Evolutionary conservation across 2,329 filamentous ascomycete species (phyloP).

Genomic region (Aspergillus chevalieri): DNA sequence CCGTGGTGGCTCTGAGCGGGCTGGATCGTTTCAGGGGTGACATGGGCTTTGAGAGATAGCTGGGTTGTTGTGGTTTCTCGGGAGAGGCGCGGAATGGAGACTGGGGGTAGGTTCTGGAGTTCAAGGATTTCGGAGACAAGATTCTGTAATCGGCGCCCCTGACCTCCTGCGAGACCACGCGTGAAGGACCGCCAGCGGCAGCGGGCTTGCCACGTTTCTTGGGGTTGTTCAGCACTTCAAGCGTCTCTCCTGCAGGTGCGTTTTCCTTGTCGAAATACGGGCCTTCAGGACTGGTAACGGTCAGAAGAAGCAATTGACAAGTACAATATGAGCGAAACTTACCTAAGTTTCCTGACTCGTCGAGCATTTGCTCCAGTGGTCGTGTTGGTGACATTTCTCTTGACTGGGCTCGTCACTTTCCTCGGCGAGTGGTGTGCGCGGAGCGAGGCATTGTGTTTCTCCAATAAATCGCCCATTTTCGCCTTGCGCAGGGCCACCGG

Average conservation of each 20-base stretch:
- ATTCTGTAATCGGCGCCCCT: constrained; percentile 52
- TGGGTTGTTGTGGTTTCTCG: constrained; percentile 45
- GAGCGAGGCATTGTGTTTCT: constrained; percentile 39
- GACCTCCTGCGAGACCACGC: constrained; percentile 38
- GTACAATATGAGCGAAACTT: constrained; percentile 11
- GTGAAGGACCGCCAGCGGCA: constrained; percentile 31
- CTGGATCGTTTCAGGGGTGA: constrained; percentile 57
- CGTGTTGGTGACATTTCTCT: constrained; percentile 23
- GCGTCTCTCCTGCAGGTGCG: constrained; percentile 33
- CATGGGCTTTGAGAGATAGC: constrained; percentile 52
- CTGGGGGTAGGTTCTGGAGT: constrained; percentile 62
- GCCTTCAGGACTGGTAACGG: constrained; percentile 53
- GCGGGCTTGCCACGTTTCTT: constrained; percentile 58
- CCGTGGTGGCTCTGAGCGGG: constrained; percentile 27
- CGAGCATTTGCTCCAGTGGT: constrained; percentile 23
- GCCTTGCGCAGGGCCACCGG: constrained; percentile 70
- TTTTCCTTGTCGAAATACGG: constrained; percentile 72
- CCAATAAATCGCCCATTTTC: constrained; percentile 74
- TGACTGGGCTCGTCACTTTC: constrained; percentile 25
- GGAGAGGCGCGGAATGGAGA: constrained; percentile 45
- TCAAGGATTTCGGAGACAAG: constrained; percentile 75
- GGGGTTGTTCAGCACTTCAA: constrained; percentile 55
- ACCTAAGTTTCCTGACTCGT: constrained; percentile 28
- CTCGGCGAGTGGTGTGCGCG: constrained; percentile 25
- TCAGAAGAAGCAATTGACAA: constrained; percentile 13